phyloP scores from a whole-genome alignment of 73 alveolate species.

The Paramecium pentaurelia region DNA sequence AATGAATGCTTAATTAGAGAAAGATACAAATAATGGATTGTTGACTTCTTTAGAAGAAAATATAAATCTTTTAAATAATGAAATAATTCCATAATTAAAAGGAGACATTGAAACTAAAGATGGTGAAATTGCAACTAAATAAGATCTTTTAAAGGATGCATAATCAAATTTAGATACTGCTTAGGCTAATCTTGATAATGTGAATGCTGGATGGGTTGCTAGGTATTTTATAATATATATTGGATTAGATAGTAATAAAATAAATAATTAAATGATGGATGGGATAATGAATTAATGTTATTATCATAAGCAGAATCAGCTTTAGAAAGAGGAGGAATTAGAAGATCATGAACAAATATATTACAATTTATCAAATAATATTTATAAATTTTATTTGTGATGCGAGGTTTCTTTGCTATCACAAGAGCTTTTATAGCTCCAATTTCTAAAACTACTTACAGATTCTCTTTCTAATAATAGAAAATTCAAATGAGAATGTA shows the following conservation, averaged over 20 bases:
- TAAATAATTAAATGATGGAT: slow-evolving; percentile 19
- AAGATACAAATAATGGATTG: neutral
- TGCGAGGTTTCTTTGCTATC: neutral
- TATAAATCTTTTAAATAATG: neutral
- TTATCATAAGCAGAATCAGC: slow-evolving; percentile 12
- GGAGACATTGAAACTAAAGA: slow-evolving; percentile 11
- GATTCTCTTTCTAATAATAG: neutral
- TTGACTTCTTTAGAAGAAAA: neutral
- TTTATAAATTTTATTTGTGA: slow-evolving; percentile 35
- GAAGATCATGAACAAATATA: neutral
- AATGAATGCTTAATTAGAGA: neutral
- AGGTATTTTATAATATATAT: neutral
- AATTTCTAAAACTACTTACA: neutral
- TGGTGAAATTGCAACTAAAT: slow-evolving; percentile 4
- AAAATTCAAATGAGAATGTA: neutral
- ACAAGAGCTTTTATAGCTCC: slow-evolving; percentile 33
- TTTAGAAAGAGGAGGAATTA: slow-evolving; percentile 30
- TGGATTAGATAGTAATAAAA: neutral
- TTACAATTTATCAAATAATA: neutral
- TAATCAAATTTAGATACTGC: slow-evolving; percentile 13
- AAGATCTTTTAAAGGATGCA: neutral
- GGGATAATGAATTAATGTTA: neutral
- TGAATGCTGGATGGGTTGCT: neutral
- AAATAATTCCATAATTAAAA: slow-evolving; percentile 5
- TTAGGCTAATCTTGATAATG: neutral